Conservation (phyloP, 2,329 filamentous ascomycete species). For the Colletotrichum aenigma region DNA sequence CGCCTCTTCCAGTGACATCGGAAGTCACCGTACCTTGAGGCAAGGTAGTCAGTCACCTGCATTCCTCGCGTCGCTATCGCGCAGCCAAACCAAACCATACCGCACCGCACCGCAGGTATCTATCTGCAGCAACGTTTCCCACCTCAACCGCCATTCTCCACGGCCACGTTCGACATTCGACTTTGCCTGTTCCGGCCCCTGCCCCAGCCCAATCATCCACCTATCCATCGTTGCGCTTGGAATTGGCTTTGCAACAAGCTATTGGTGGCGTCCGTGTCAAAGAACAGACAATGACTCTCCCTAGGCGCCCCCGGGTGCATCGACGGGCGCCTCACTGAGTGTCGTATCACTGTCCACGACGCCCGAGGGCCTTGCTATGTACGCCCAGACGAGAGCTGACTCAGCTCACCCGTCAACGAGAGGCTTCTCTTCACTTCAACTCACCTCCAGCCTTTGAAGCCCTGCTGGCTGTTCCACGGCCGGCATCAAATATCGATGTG, state of each 20-base stretch:
- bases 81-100: not conserved
- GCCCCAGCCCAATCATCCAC: not conserved
- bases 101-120: not conserved
- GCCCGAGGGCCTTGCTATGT: not conserved
- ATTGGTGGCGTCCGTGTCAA: not conserved
- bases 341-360: not conserved
- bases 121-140: not conserved
- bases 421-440: not conserved
- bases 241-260: not conserved
- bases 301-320: not conserved
- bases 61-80: not conserved
- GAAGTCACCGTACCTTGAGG: not conserved
- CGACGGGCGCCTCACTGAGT: not conserved
- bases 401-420: not conserved
- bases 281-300: not conserved
- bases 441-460: not conserved
- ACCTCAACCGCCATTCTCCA: not conserved
- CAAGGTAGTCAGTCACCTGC: not conserved
- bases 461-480: not conserved
- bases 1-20: not conserved
- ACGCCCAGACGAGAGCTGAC: not conserved
- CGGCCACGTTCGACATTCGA: not conserved
- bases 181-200: not conserved
- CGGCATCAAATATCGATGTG: not conserved
- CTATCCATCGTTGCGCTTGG: not conserved